Evolutionary conservation across 306 rosid species (phyloP).

Genomic region (Corylus heterophylla): DNA sequence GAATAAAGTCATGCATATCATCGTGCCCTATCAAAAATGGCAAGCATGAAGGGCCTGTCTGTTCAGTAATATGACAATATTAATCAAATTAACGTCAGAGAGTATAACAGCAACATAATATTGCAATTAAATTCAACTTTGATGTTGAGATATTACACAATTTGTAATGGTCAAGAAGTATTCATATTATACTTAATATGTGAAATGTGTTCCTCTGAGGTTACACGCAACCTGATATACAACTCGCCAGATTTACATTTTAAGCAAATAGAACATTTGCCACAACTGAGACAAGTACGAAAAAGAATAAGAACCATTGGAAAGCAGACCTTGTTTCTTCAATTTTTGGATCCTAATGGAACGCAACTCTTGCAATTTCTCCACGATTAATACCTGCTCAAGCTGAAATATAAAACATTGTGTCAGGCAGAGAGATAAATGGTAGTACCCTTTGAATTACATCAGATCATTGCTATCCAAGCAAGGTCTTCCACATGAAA

Average conservation of each 20-base stretch:
- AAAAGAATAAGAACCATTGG: background rate
- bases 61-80: background rate
- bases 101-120: background rate
- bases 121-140: background rate
- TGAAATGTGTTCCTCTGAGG: background rate
- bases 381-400: constrained; percentile 75
- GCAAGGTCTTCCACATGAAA: background rate
- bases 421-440: constrained; percentile 1
- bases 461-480: background rate
- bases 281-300: background rate
- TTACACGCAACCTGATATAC: background rate
- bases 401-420: constrained; percentile 50
- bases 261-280: background rate
- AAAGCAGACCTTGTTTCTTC: constrained; percentile 78
- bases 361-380: constrained; percentile 84
- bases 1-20: background rate
- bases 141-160: background rate
- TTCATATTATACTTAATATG: background rate
- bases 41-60: background rate
- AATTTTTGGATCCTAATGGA: constrained; percentile 78
- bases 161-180: background rate
- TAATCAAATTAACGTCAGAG: background rate
- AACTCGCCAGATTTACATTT: background rate
- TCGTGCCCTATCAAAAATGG: background rate
- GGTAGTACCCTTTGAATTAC: background rate